These are phyloP conservation scores for Spathaspora sp. DNA, from an alignment of 1,139 yeast species.

Conservation along the genomic window DNA sequence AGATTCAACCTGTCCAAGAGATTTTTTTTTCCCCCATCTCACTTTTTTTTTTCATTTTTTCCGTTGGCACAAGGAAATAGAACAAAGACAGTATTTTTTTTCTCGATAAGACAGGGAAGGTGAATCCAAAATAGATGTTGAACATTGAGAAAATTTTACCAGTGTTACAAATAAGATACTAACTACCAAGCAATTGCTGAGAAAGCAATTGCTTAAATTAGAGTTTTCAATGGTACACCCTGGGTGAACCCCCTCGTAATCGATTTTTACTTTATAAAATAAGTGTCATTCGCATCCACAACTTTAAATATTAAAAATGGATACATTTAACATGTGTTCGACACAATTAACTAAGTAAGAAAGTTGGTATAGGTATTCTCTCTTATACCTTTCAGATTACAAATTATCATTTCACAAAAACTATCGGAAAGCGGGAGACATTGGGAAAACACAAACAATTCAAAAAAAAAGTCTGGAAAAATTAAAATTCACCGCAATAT, in stretches of 20 bases:
- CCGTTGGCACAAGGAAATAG: not conserved
- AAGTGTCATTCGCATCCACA: not conserved
- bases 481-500: not conserved
- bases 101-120: constrained; percentile 2
- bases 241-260: not conserved
- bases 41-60: not conserved
- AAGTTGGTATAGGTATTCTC: not conserved
- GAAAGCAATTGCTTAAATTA: not conserved
- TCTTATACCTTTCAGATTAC: constrained; percentile 1
- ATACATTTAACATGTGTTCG: not conserved
- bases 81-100: not conserved
- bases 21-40: not conserved
- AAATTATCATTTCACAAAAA: not conserved
- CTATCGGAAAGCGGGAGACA: not conserved
- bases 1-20: not conserved
- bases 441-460: not conserved
- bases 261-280: not conserved
- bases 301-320: not conserved
- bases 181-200: not conserved
- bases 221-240: not conserved
- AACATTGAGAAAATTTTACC: not conserved
- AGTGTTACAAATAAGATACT: not conserved
- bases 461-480: not conserved
- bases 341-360: not conserved
- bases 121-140: constrained; percentile 1